These are phyloP conservation scores for Mesembryanthemum crystallinum DNA, from an alignment of 148 eudicot species.

Conservation along the genomic window DNA sequence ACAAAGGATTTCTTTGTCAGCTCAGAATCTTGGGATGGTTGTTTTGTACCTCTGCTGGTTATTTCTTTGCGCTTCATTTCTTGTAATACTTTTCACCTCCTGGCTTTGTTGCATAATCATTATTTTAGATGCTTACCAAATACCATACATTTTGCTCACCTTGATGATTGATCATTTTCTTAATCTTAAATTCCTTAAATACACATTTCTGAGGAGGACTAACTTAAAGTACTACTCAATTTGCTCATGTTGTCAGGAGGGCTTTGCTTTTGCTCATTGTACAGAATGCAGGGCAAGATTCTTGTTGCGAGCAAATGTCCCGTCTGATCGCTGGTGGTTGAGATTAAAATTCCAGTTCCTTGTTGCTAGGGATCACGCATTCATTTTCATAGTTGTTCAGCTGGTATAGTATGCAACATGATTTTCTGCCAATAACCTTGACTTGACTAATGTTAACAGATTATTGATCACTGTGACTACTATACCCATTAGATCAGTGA, in stretches of 20 bases:
- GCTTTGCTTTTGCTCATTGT: conserved; percentile 99
- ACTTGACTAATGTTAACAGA: background rate
- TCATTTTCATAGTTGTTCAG: conserved; percentile 86
- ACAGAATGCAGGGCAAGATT: conserved; percentile 96
- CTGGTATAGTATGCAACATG: conserved; percentile 49
- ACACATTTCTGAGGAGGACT: background rate
- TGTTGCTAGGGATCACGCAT: conserved; percentile 92
- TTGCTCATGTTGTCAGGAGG: conserved; percentile 62
- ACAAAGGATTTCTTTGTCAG: too few species aligned
- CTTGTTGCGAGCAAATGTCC: conserved; percentile 89
- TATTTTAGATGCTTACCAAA: background rate
- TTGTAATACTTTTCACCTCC: too few species aligned
- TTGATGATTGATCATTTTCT: background rate
- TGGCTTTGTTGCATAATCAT: background rate
- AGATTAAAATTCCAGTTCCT: conserved; percentile 95
- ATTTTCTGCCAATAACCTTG: conserved; percentile 8
- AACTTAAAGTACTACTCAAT: background rate
- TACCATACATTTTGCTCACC: background rate
- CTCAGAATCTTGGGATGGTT: too few species aligned
- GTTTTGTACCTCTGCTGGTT: too few species aligned
- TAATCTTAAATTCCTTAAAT: background rate
- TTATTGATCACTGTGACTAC: background rate
- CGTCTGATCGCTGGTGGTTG: conserved; percentile 97
- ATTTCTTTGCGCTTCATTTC: background rate
- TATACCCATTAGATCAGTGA: background rate